Base-by-base conservation (phyloP, 2,329 filamentous ascomycete genomes). In the Clonostachys solani region DNA sequence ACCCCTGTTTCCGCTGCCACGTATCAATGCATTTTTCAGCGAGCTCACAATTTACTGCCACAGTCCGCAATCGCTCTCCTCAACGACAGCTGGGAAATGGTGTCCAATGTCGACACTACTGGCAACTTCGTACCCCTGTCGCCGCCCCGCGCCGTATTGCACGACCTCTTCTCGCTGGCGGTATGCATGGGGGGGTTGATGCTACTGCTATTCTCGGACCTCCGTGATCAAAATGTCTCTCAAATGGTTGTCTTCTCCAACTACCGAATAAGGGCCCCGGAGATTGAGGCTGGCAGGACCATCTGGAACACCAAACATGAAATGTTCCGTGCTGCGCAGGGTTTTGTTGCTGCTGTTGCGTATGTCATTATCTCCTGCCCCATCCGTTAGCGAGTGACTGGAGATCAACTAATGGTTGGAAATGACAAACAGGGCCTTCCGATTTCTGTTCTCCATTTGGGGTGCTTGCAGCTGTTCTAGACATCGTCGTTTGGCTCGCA, bases 1-100 rank as follows among this genome's bases (percentile, higher is more conserved):
- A 29, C 23, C 23, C 23, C 23, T 29, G 23, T 29, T 29, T 29
- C 23, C 23, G 23, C 23, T 29, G 23, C 23, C 23, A 29, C 23
- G 17, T 29, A 29, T 15, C 23, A 33, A 43, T 15, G 15, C 15
- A 19, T 15, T 23, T 17, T 29, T 9, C 41, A 17, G 41, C 15
- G 23, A 29, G 23, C 23, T 29, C n/a, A 17, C 19, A 19, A 42
- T 17, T 3, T n/a, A 40, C 43, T 35, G 33, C 23, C 34, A 13
- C 12, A 66, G 63, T 55, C 55, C 23, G 52, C 55, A 43, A 54
- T 65, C 15, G 59, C 66, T 19, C 54, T 67, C 47, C 58, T 69
- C 52, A 65, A 64, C 45, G 66, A 69, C 42, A 67, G 62, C 54
- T 67, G 65, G 64, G 62, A 67, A 38, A 56, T 62, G 40, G 47